phyloP scores from a whole-genome alignment of 352 stramenopile species.

The Aphanomyces cochlioides region DNA sequence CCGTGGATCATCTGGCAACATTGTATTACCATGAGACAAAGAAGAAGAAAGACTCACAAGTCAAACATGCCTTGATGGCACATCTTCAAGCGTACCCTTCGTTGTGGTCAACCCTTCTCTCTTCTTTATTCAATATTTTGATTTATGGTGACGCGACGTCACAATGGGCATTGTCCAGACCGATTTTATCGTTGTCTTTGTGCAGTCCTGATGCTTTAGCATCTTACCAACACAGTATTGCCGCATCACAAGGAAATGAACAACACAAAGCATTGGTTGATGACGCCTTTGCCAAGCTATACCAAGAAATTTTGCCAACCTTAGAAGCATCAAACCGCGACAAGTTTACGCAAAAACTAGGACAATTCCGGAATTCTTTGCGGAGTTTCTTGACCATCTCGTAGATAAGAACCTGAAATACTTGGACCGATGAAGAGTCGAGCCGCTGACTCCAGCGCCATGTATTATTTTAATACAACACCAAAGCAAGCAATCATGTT shows the following conservation, averaged over 20 bases:
- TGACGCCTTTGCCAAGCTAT: conserved; percentile 95
- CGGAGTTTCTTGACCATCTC: conserved; percentile 92
- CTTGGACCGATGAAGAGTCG: too few relatives aligned
- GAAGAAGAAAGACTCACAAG: conserved; percentile 93
- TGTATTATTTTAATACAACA: too few relatives aligned
- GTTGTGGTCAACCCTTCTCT: conserved; percentile 83
- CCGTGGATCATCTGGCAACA: conserved; percentile 91
- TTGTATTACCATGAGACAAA: conserved; percentile 96
- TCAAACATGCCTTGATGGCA: conserved; percentile 89
- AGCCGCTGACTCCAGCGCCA: too few relatives aligned
- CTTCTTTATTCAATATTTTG: conserved; percentile 95
- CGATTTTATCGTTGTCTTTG: conserved; percentile 96
- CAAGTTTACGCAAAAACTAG: conserved; percentile 97
- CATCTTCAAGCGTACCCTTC: conserved; percentile 91
- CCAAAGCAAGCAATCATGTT: too few relatives aligned
- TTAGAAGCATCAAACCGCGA: conserved; percentile 97
- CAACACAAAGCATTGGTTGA: conserved; percentile 92
- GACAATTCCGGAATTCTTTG: conserved; percentile 94
- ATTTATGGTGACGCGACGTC: conserved; percentile 96
- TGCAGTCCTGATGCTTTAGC: conserved; percentile 90
- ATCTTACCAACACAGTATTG: conserved; percentile 94
- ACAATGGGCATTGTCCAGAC: conserved; percentile 96
- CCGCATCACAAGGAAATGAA: conserved; percentile 88
- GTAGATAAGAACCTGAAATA: conserved; percentile 22
- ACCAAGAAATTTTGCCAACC: conserved; percentile 93